phyloP scores from a whole-genome alignment of 1,139 yeast genomes.

The Yarrowia galli region DNA sequence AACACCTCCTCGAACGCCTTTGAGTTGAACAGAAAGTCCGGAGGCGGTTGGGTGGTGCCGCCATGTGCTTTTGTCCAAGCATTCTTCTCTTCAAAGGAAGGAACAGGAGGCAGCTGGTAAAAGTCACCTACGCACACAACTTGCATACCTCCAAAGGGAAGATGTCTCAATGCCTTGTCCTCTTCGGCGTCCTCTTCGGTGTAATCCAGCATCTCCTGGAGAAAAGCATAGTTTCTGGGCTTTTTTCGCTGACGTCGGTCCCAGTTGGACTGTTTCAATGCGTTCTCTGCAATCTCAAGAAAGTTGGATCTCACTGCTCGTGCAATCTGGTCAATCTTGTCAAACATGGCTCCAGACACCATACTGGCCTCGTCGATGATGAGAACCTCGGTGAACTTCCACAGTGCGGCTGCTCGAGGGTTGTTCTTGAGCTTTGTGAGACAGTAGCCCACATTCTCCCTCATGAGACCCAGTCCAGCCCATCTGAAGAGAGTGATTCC shows the following conservation, averaged over 20 bases:
- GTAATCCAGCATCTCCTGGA: not conserved
- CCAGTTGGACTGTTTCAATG: not conserved
- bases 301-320: constrained; percentile 51
- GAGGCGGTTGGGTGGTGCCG: not conserved
- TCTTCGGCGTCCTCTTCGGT: not conserved
- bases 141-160: constrained; percentile 80
- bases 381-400: constrained; percentile 69
- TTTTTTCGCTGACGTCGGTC: not conserved
- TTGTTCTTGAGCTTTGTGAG: constrained; percentile 49
- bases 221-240: not conserved
- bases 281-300: not conserved
- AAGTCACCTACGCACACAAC: constrained; percentile 82
- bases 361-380: constrained; percentile 84
- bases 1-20: constrained; percentile 71
- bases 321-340: constrained; percentile 70
- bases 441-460: constrained; percentile 54
- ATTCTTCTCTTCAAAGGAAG: constrained; percentile 18
- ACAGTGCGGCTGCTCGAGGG: constrained; percentile 45
- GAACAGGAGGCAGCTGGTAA: constrained; percentile 84
- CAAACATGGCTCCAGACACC: constrained; percentile 73
- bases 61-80: not conserved
- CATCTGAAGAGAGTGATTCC: constrained; percentile 85
- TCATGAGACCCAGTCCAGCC: constrained; percentile 80
- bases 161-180: not conserved
- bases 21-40: constrained; percentile 74